A percentile compares a stretch with the other conserved stretches of the same genome.
Conservation (phyloP, 805 yeast genomes). For the Kockiozyma suomiensis region DNA sequence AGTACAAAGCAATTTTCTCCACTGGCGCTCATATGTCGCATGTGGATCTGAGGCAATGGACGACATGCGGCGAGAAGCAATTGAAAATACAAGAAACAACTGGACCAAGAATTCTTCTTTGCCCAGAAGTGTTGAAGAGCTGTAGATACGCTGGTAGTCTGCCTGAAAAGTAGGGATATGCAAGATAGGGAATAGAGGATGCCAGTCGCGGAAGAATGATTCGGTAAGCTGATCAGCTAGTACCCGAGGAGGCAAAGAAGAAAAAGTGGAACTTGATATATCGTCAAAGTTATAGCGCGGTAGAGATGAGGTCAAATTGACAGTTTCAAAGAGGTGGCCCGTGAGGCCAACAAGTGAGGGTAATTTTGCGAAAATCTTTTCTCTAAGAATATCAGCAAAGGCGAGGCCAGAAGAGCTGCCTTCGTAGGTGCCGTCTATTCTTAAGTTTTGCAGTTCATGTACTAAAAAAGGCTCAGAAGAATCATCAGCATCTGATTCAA, state of each 20-base stretch:
- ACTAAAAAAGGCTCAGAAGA: constrained; percentile 38
- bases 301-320: constrained; percentile 28
- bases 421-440: constrained; percentile 40
- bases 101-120: constrained; percentile 36
- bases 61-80: constrained; percentile 37
- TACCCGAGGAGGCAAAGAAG: constrained; percentile 52
- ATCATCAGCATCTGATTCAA: constrained; percentile 11
- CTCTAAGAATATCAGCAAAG: constrained; percentile 39
- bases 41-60: constrained; percentile 12
- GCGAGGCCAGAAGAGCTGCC: constrained; percentile 44
- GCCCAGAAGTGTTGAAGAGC: constrained; percentile 27
- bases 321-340: constrained; percentile 14
- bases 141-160: constrained; percentile 50
- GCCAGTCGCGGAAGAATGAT: constrained; percentile 78
- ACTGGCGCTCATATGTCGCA: constrained; percentile 35
- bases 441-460: constrained; percentile 37
- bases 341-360: constrained; percentile 34
- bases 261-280: constrained; percentile 23
- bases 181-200: constrained; percentile 65
- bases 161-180: constrained; percentile 69
- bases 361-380: constrained; percentile 37
- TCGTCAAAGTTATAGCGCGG: constrained; percentile 26
- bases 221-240: constrained; percentile 70
- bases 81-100: constrained; percentile 38
- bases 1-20: constrained; percentile 36